These are phyloP conservation scores for Cryomyces minteri DNA, from an alignment of 495 filamentous ascomycete genomes.

Conservation along the genomic window DNA sequence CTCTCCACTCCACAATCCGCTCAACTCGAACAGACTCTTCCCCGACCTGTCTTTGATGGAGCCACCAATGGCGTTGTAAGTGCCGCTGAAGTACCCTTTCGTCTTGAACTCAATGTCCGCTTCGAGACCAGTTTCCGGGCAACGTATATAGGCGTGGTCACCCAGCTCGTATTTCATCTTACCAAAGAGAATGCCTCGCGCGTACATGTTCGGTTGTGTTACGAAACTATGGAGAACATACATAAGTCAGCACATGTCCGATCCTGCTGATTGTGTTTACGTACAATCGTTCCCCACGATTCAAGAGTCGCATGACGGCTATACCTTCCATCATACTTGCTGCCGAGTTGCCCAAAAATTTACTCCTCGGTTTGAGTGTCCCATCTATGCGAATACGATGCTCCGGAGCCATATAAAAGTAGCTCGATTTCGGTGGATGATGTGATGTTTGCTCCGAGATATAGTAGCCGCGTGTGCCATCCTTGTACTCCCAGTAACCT, in stretches of 20 bases:
- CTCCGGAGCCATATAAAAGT: slow-evolving; percentile 96
- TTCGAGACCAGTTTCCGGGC: slow-evolving; percentile 67
- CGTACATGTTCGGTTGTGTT: slow-evolving; percentile 99
- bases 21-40: slow-evolving; percentile 73
- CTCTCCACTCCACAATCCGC: slow-evolving; percentile 83
- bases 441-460: slow-evolving; percentile 96
- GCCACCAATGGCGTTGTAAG: slow-evolving; percentile 90
- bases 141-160: slow-evolving; percentile 88
- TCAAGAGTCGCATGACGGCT: slow-evolving; percentile 69
- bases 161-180: slow-evolving; percentile 99
- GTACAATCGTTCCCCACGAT: slow-evolving; percentile 78
- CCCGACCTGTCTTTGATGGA: slow-evolving; percentile 79
- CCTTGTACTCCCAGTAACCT: slow-evolving; percentile 87
- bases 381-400: slow-evolving; percentile 93
- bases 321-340: slow-evolving; percentile 97
- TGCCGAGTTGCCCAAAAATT: slow-evolving; percentile 91
- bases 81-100: slow-evolving; percentile 92
- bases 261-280: slow-evolving; percentile 15
- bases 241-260: not conserved
- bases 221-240: slow-evolving; percentile 37
- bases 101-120: slow-evolving; percentile 97
- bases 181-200: slow-evolving; percentile 87
- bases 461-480: slow-evolving; percentile 79
- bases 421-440: slow-evolving; percentile 95
- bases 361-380: slow-evolving; percentile 88